Evolutionary conservation across 225 moss, liverwort and hornwort species (phyloP), one percentile per base, ranked within the genome.

Genomic region (Lunularia cruciata): DNA sequence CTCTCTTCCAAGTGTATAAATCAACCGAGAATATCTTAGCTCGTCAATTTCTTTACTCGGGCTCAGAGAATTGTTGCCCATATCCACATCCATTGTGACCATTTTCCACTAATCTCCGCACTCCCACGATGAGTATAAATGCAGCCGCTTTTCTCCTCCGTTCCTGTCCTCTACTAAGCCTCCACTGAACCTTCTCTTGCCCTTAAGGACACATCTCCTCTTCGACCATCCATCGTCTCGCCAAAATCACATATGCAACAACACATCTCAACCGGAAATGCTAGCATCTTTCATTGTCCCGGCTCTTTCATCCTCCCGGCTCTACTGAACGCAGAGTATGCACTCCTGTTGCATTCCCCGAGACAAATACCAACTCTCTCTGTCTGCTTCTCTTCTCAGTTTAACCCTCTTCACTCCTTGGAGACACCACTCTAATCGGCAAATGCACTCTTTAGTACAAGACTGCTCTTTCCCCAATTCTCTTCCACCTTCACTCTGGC

Each of bases 31-130:
- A 25, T 77, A 84, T 53, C 77, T 54, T n/a, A 84, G 83, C 70
- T 84, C 83, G 60, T 84, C 83, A 8, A 80, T 37, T 35, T 74
- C 77, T 25, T 77, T 45, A 7, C 67, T 25, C 0, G 65, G 19
- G 40, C 51, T 56, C 25, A 47, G 48, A 18, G 73, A 46, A 60
- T 54, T 60, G n/a, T 76, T 75, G 5, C 68, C 83, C 18, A 67
- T 76, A 68, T 83, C 83, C 25, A 84, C 83, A 35, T 84, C 83
- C 83, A 84, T 84, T 0, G 72, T 84, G 48, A 76, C 80, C 79
- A 84, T 84, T 56, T 33, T 65, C 47, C 20, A 16, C 11, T 12
- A 40, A 40, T 40, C 13, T 6, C 40, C 13, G 40, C 40, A 6
- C 13, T 6, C 40, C 40, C 40, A 40, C 8, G 40, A 6, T 40